phyloP scores from a whole-genome alignment of 2,329 filamentous ascomycete species.

The Neonectria magnoliae region DNA sequence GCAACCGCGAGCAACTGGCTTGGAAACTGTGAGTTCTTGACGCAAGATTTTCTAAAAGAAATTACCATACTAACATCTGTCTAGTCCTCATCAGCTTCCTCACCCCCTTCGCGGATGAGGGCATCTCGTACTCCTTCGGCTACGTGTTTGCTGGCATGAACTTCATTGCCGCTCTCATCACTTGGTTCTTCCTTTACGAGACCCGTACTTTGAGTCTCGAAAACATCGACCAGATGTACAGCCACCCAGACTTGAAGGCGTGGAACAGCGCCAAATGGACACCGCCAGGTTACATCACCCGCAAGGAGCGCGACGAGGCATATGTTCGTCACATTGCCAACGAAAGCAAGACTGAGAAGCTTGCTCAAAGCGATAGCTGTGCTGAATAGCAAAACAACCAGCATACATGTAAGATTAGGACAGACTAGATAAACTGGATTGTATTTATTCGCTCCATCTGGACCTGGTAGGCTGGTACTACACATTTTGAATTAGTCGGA shows the following conservation, averaged over 20 bases:
- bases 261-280: slow-evolving; percentile 67
- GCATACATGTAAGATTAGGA: not conserved
- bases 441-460: not conserved
- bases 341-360: slow-evolving; percentile 14
- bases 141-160: slow-evolving; percentile 73
- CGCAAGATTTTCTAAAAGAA: too few relatives aligned
- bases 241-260: slow-evolving; percentile 63
- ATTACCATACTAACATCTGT: not conserved
- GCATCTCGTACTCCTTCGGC: slow-evolving; percentile 70
- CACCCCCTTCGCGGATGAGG: slow-evolving; percentile 69
- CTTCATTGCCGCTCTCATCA: slow-evolving; percentile 64
- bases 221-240: slow-evolving; percentile 76
- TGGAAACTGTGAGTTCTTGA: slow-evolving; percentile 60
- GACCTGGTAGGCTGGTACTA: not conserved
- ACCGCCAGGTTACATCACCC: slow-evolving; percentile 52
- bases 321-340: slow-evolving; percentile 30
- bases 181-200: slow-evolving; percentile 77
- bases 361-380: slow-evolving; percentile 8
- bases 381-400: not conserved
- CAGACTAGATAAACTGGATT: not conserved
- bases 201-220: slow-evolving; percentile 71
- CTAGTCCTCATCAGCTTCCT: slow-evolving; percentile 72
- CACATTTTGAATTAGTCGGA: too few relatives aligned
- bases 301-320: slow-evolving; percentile 46
- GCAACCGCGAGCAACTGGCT: slow-evolving; percentile 64